Evolutionary conservation across 495 filamentous ascomycete species (phyloP), one percentile per base, ranked within the genome.

Genomic region (Aspergillus ellipticus): DNA sequence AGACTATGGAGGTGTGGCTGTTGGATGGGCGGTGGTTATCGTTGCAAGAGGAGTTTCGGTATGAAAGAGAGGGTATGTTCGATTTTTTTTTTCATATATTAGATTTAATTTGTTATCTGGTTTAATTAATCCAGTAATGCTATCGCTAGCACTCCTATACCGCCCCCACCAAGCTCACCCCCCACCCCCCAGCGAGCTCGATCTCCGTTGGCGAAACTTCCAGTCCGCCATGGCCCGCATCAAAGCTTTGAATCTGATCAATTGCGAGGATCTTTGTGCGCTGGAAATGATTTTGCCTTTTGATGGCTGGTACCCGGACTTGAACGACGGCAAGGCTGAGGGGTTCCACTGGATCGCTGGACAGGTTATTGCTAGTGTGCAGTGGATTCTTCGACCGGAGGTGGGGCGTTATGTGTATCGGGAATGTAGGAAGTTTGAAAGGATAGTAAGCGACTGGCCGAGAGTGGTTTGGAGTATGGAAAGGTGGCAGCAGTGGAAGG

Each of bases 391-490:
- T 16, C 9, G 10, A 20, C 50, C 16, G 10, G 29, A 39, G 13
- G 50, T 15, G 33, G 33, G 33, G 33, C 33, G 33, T 5, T 52
- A 41, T 42, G 50, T 52, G 11, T 52, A 52, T 8, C 15, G 8
- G 19, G 13, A 52, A 20, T 52, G 31, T 28, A 37, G 13, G n/a
- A 42, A 52, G 4, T 3, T 11, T 11, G 33, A 42, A 28, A 9
- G 31, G 50, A 5, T 16, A 42, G 19, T 22, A 1, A 49, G 13
- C 4, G 19, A 41, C 1, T 2, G 8, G 2, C 6, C 3, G 13
- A 41, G 50, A 39, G 29, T 19, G 9, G 13, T 52, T 16, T 52
- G 52, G 52, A 55, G 41, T 29, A 22, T 35, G 52, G 52, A 48
- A 20, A 13, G n/a, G 10, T 45, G 52, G 41, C n/a, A 19, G 13